These are phyloP conservation scores for Hypoxylon sp. DNA, from an alignment of 2,329 filamentous ascomycete species.

Conservation along the genomic window DNA sequence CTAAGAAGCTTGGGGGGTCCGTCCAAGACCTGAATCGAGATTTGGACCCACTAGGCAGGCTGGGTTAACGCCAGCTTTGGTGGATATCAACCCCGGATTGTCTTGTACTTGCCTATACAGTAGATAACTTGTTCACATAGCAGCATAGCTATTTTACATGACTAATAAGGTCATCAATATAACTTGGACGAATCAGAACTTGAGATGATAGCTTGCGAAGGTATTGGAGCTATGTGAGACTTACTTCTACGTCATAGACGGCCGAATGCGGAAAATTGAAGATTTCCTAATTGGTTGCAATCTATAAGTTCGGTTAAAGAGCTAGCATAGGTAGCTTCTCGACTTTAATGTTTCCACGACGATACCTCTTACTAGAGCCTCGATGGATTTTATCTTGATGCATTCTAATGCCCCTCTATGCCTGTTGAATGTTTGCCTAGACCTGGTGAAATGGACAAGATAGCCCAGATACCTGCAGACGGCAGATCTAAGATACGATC, in stretches of 20 bases:
- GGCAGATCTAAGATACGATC: conserved; percentile 17
- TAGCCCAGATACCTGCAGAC: conserved; percentile 16
- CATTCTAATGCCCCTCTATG: conserved; percentile 15
- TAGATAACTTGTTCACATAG: too few relatives aligned
- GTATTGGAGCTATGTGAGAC: conserved; percentile 13
- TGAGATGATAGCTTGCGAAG: conserved; percentile 26
- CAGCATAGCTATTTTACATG: conserved; percentile 24
- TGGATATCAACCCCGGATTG: conserved; percentile 34
- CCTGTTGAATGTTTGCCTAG: not conserved
- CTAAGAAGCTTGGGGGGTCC: not conserved
- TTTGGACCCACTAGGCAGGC: conserved; percentile 8
- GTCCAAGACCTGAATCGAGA: conserved; percentile 35
- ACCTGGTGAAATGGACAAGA: conserved; percentile 5
- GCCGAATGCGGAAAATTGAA: conserved; percentile 41
- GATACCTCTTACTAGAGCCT: conserved; percentile 6
- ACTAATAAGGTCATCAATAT: conserved; percentile 17
- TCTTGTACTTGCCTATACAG: conserved; percentile 18
- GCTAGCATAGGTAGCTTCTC: too few relatives aligned
- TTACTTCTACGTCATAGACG: conserved; percentile 41
- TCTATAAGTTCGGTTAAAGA: conserved; percentile 18
- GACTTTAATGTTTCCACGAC: too few relatives aligned
- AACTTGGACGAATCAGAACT: conserved; percentile 20
- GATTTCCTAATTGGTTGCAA: conserved; percentile 5
- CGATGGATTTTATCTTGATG: conserved; percentile 13
- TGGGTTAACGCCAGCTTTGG: conserved; percentile 12